phyloP scores from a whole-genome alignment of 2,329 filamentous ascomycete species.

The Botrytis porri region DNA sequence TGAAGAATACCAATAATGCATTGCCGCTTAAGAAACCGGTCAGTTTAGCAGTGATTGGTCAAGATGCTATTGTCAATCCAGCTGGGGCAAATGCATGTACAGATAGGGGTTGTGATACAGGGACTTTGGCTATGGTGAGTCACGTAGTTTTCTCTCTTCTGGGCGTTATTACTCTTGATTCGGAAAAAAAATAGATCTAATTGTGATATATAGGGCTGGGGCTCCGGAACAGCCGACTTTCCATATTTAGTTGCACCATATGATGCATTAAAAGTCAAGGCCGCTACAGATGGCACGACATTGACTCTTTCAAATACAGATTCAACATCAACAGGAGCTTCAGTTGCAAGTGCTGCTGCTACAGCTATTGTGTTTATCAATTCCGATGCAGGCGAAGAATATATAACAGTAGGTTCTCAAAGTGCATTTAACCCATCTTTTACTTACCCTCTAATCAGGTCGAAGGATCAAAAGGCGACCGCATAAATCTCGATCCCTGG shows the following conservation, averaged over 20 bases:
- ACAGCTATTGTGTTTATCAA: slow-evolving; percentile 69
- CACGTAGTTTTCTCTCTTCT: background rate
- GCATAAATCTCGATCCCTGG: slow-evolving; percentile 63
- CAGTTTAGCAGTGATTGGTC: slow-evolving; percentile 60
- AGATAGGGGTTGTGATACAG: slow-evolving; percentile 59
- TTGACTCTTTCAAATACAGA: slow-evolving; percentile 57
- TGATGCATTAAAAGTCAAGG: slow-evolving; percentile 60
- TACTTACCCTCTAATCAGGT: slow-evolving; percentile 21
- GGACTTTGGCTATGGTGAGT: slow-evolving; percentile 61
- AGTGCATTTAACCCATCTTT: background rate
- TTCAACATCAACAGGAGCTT: slow-evolving; percentile 34
- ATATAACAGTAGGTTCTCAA: slow-evolving; percentile 36
- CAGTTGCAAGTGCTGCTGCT: slow-evolving; percentile 43
- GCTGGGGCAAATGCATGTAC: slow-evolving; percentile 61
- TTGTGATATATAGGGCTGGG: slow-evolving; percentile 11
- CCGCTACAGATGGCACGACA: slow-evolving; percentile 50
- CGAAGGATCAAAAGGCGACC: slow-evolving; percentile 48
- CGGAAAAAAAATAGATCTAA: background rate
- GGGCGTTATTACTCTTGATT: background rate
- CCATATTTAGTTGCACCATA: slow-evolving; percentile 46
- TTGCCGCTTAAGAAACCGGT: slow-evolving; percentile 55
- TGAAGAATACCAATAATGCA: slow-evolving; percentile 59
- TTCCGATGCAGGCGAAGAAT: slow-evolving; percentile 70
- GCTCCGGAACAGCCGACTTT: slow-evolving; percentile 3
- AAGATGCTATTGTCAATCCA: slow-evolving; percentile 58